Evolutionary conservation across 495 filamentous ascomycete species (phyloP).

Genomic region (Xylaria sp.): DNA sequence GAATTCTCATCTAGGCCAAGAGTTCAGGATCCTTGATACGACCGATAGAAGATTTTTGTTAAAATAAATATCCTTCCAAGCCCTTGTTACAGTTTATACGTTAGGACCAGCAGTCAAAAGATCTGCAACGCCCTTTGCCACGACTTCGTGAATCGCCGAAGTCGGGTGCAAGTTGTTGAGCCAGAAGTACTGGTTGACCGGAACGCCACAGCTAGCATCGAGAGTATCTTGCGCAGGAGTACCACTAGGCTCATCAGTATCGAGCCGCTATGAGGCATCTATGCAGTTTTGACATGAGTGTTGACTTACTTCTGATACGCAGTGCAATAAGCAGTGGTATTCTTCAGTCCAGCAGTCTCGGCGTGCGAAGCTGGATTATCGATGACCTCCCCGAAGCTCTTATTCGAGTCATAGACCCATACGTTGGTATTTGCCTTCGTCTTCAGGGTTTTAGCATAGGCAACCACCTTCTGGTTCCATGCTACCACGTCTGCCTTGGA

Average conservation of each 20-base stretch:
- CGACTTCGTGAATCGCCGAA: conserved; percentile 62
- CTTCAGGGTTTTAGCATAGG: conserved; percentile 47
- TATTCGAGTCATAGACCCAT: conserved; percentile 55
- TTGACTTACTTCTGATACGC: conserved; percentile 61
- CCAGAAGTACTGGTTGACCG: conserved; percentile 70
- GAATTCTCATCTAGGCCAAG: neutral
- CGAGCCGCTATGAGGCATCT: neutral
- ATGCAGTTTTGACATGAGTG: neutral
- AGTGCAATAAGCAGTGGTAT: conserved; percentile 61
- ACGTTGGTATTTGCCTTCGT: conserved; percentile 49
- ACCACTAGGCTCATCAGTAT: conserved; percentile 49
- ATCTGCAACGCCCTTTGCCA: conserved; percentile 58
- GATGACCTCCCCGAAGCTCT: conserved; percentile 60
- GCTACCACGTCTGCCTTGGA: conserved; percentile 48
- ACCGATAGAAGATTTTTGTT: neutral
- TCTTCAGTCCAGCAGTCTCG: conserved; percentile 55
- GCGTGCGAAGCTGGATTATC: conserved; percentile 57
- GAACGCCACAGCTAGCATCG: conserved; percentile 54
- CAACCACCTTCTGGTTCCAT: conserved; percentile 48
- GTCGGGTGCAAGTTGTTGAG: conserved; percentile 68
- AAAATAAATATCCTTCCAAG: neutral
- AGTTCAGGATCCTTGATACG: neutral
- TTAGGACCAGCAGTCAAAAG: conserved; percentile 46
- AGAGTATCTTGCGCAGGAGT: conserved; percentile 58
- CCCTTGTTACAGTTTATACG: conserved; percentile 31